Conservation (phyloP, 805 yeast species). For the Metschnikowia sp. region DNA sequence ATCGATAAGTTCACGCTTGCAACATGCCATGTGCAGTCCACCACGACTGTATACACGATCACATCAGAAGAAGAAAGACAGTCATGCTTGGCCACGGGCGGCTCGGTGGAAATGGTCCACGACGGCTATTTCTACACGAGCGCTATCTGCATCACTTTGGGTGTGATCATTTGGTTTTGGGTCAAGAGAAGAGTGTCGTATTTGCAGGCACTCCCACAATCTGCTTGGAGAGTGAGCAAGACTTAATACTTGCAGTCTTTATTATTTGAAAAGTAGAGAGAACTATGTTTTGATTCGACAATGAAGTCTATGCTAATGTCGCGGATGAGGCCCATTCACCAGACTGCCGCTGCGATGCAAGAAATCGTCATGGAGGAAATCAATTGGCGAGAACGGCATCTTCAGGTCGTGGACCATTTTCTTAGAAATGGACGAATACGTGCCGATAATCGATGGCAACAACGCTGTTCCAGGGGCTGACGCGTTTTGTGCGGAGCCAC, state of each 20-base stretch:
- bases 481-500: constrained; percentile 3
- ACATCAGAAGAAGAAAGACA: constrained; percentile 39
- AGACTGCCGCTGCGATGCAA: constrained; percentile 11
- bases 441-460: constrained; percentile 40
- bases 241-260: neutral
- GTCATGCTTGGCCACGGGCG: constrained; percentile 52
- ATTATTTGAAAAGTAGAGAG: too few relatives aligned
- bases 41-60: neutral
- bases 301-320: too few relatives aligned
- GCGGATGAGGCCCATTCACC: neutral
- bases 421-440: constrained; percentile 34
- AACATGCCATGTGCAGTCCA: constrained; percentile 43
- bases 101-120: constrained; percentile 47
- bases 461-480: constrained; percentile 27
- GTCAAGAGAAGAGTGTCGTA: constrained; percentile 58
- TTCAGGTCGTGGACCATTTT: constrained; percentile 34
- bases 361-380: constrained; percentile 36
- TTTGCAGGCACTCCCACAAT: constrained; percentile 68
- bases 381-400: constrained; percentile 41
- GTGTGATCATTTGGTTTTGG: constrained; percentile 64
- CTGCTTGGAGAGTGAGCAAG: constrained; percentile 66
- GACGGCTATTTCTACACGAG: constrained; percentile 90
- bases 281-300: too few relatives aligned
- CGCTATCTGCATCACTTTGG: constrained; percentile 63
- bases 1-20: constrained; percentile 77